phyloP scores from a whole-genome alignment of 2,329 filamentous ascomycete genomes.

The Xylaria sp. region DNA sequence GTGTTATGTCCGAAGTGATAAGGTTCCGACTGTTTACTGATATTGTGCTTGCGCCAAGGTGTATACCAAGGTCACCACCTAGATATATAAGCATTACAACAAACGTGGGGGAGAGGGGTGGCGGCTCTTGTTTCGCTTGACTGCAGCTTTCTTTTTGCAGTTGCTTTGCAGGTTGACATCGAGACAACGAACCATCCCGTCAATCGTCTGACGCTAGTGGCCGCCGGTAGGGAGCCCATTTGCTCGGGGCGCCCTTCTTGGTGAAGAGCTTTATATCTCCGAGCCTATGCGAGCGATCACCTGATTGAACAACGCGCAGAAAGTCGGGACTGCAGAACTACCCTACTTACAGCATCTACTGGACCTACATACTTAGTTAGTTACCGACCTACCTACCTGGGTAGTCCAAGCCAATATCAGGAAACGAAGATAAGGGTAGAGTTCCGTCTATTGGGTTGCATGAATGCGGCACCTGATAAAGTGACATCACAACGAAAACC shows the following conservation, averaged over 20 bases:
- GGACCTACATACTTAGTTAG: constrained; percentile 1
- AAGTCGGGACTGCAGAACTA: not conserved
- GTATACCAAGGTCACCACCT: not conserved
- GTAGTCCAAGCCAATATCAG: constrained; percentile 1
- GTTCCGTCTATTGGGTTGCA: not conserved
- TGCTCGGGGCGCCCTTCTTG: not conserved
- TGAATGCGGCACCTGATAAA: not conserved
- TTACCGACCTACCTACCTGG: not conserved
- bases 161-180: constrained; percentile 30
- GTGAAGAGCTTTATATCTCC: constrained; percentile 12
- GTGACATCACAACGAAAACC: not conserved
- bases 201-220: constrained; percentile 22
- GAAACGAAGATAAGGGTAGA: not conserved
- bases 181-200: constrained; percentile 24
- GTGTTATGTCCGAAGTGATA: constrained; percentile 4
- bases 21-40: not conserved
- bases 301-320: constrained; percentile 22
- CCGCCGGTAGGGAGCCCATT: not conserved
- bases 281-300: constrained; percentile 15
- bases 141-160: constrained; percentile 18
- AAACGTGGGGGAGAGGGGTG: constrained; percentile 31
- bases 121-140: constrained; percentile 31
- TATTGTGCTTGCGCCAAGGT: not conserved
- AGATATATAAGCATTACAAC: not conserved
- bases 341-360: constrained; percentile 2